These are phyloP conservation scores for Leishmania mexicana DNA, from an alignment of 208 protist species.

Conservation along the genomic window DNA sequence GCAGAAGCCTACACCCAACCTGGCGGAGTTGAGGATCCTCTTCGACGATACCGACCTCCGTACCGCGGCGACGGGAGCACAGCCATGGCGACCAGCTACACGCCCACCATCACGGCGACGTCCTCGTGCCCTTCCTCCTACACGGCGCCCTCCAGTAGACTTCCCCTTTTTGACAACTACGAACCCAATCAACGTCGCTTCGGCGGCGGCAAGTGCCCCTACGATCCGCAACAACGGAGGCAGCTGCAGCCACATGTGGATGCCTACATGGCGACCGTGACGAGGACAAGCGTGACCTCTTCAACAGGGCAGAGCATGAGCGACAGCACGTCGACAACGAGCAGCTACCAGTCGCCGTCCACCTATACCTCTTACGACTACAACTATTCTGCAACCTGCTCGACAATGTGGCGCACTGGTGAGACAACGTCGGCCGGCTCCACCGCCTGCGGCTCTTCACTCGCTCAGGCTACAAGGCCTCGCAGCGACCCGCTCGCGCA, in stretches of 20 bases:
- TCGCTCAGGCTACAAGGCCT: no score
- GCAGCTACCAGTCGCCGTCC: slow-evolving; percentile 3
- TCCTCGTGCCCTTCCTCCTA: neutral
- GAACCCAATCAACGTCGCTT: neutral
- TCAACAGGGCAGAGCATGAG: neutral
- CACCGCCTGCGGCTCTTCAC: neutral
- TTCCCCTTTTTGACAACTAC: slow-evolving; percentile 7
- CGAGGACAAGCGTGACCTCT: neutral
- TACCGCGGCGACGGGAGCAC: neutral
- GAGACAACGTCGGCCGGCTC: neutral
- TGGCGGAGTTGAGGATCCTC: neutral
- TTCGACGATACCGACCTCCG: slow-evolving; percentile 7
- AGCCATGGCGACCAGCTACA: neutral
- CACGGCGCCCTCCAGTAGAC: neutral
- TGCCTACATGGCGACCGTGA: neutral
- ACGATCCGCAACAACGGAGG: neutral
- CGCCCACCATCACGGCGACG: neutral
- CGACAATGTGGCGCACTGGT: neutral
- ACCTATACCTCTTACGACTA: slow-evolving; percentile 8
- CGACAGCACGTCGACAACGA: neutral
- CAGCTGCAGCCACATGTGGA: neutral
- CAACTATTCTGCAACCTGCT: neutral
- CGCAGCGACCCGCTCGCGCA: neutral
- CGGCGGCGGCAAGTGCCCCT: neutral
- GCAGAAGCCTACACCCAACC: neutral